Conservation (phyloP, 129 eudicot species). For the Dittrichia graveolens region DNA sequence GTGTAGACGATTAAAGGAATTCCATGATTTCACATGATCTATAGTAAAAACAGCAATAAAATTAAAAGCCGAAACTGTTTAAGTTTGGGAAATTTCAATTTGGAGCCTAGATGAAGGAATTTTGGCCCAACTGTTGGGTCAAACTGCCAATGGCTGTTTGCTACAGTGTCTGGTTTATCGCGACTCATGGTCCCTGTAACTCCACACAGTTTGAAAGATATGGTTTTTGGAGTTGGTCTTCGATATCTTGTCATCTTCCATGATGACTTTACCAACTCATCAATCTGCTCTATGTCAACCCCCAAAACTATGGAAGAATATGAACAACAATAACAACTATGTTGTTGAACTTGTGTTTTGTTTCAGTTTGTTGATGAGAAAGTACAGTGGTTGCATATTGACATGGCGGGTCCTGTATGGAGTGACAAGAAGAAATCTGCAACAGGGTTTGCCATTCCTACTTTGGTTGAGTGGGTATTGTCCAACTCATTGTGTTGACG, state of each 20-base stretch:
- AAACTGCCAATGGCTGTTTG: too few relatives aligned
- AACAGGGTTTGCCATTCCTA: constrained; percentile 79
- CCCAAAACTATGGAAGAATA: not conserved
- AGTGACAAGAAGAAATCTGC: constrained; percentile 79
- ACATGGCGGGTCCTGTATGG: constrained; percentile 98
- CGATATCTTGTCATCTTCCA: too few relatives aligned
- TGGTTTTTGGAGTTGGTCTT: too few relatives aligned
- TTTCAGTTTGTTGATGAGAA: constrained; percentile 95
- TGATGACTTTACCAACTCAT: not conserved
- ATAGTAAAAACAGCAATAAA: not conserved
- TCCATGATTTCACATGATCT: not conserved
- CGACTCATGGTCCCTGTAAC: too few relatives aligned
- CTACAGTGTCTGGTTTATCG: too few relatives aligned
- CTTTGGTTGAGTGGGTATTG: constrained; percentile 87
- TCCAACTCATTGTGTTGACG: constrained; percentile 59
- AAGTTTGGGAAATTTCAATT: too few relatives aligned
- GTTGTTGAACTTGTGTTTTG: constrained; percentile 6
- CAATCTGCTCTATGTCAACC: not conserved
- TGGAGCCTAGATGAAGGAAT: too few relatives aligned
- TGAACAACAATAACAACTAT: constrained; percentile 1
- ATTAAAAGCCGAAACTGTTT: too few relatives aligned
- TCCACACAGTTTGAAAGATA: too few relatives aligned
- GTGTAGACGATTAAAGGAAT: not conserved
- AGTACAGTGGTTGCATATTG: constrained; percentile 94
- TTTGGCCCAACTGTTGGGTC: too few relatives aligned